Evolutionary conservation across 331 rosid genomes (phyloP), one percentile per base, ranked within the genome.

Genomic region (Malus hybrid): DNA sequence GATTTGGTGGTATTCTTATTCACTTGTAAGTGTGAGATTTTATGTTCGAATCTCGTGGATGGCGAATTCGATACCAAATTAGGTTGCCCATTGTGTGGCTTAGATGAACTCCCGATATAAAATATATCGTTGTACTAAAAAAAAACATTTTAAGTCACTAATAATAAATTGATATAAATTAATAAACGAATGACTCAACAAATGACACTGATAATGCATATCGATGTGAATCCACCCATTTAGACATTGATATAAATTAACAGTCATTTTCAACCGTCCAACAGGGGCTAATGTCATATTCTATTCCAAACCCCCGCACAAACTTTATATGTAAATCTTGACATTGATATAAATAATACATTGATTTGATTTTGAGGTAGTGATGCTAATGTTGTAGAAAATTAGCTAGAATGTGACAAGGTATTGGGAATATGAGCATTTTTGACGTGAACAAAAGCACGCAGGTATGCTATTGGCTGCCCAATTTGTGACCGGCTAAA

Each of bases 1-100:
- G 4, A 0, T 39, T 0, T 9, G 4, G 0, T 9, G 12, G 4
- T 39, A 39, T 9, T 39, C 44, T 0, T 0, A 0, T 7, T 39
- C 1, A 39, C 4, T 39, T 39, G 44, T 39, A 39, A 39, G 44
- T 39, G 44, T 2, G 1, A 39, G 4, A 39, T 39, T 0, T 39
- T 39, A 39, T 39, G 44, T 39, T 39, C 12, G 4, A 39, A 39
- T 39, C 12, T 39, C 12, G 4, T 39, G 3, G 44, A 39, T 39
- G 1, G 0, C 12, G 1, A 39, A 39, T 9, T 39, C 12, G 4
- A 39, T 39, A 39, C 44, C 10, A 39, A 39, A 39, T 39, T 39
- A 39, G 1, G 10, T 39, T 39, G 12, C 4, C 11, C 0, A 39
- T 39, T 39, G 12, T 39, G 4, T 39, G 1, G 44, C 12, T 39